Evolutionary conservation across 78 protist species (phyloP), one percentile per base, ranked within the genome.

Genomic region (Cavenderia fasciculata): DNA sequence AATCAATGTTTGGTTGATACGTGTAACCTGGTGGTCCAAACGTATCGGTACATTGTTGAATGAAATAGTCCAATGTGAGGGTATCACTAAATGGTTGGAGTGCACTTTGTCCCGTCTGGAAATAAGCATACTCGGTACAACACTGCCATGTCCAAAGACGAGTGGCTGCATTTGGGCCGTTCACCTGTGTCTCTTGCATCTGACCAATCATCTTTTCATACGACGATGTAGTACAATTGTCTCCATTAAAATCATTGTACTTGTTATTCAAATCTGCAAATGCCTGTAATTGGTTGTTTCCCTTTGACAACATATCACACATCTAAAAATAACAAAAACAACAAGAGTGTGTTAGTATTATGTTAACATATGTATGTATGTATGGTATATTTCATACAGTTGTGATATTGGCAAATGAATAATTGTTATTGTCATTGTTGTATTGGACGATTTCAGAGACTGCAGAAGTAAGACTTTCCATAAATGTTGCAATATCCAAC

Each of bases 401-500:
- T 49, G 72, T 46, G 33, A 82, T 59, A 56, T 82, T 82, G 27
- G 62, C 25, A 33, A 82, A 46, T 0, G 90, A 68, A 43, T 65
- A 56, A 10, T 41, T 27, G 27, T 82, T 82, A 25, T 65, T 77
- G 71, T 82, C 92, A 14, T 74, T 66, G 68, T 92, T 87, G 43
- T 76, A 92, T 66, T 82, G 89, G 8, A 84, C 92, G 0, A 76
- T 70, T 29, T 82, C 90, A 1, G 90, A 38, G 23, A 63, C 23
- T 21, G 44, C 76, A 43, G 65, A 66, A 2, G 90, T 52, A 12
- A 82, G 59, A 21, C 70, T 57, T 43, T 82, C 90, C 73, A 82
- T 62, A 56, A 87, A 68, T 10, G 93, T 87, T 7, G 76, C 78
- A 69, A 87, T 47, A 70, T 87, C 93, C 18, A 52, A 71, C 21